Conservation (phyloP, 2,329 filamentous ascomycete species). For the Hymenoscyphus albidus region DNA sequence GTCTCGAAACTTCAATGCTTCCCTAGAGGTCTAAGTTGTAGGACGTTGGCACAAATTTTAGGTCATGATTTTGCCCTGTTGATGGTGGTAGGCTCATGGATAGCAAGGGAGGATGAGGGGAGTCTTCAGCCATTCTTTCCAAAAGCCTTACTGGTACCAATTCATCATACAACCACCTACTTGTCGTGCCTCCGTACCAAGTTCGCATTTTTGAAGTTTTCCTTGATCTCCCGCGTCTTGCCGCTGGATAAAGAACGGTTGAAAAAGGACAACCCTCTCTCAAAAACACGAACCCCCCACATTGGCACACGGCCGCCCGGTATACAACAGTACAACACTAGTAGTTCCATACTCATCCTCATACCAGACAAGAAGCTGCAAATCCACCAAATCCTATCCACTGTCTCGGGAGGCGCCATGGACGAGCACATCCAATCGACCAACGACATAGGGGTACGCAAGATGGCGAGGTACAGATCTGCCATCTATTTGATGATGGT, state of each 20-base stretch:
- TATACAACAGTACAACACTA: slow-evolving; percentile 16
- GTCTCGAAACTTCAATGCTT: neutral
- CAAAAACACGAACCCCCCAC: slow-evolving; percentile 15
- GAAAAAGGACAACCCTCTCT: slow-evolving; percentile 9
- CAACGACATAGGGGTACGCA: slow-evolving; percentile 14
- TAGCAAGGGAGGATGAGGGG: too few species aligned
- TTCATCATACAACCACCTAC: neutral
- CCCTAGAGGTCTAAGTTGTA: neutral
- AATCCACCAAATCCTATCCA: slow-evolving; percentile 7
- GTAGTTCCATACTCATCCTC: slow-evolving; percentile 8
- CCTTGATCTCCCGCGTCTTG: neutral
- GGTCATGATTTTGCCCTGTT: slow-evolving; percentile 7
- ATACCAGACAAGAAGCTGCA: slow-evolving; percentile 11
- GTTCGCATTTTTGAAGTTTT: neutral
- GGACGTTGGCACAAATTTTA: slow-evolving; percentile 19
- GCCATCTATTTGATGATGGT: slow-evolving; percentile 1
- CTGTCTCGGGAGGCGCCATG: slow-evolving; percentile 15
- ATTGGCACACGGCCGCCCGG: slow-evolving; percentile 4
- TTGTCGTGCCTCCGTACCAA: neutral
- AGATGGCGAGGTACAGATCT: slow-evolving; percentile 24
- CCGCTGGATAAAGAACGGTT: neutral
- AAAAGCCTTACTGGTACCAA: neutral
- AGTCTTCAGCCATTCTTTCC: too few species aligned
- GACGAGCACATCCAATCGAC: neutral
- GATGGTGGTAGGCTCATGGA: slow-evolving; percentile 13